A percentile compares a stretch with the other conserved stretches of the same genome.
Conservation (phyloP, 306 rosid species). For the Corylus heterophylla region DNA sequence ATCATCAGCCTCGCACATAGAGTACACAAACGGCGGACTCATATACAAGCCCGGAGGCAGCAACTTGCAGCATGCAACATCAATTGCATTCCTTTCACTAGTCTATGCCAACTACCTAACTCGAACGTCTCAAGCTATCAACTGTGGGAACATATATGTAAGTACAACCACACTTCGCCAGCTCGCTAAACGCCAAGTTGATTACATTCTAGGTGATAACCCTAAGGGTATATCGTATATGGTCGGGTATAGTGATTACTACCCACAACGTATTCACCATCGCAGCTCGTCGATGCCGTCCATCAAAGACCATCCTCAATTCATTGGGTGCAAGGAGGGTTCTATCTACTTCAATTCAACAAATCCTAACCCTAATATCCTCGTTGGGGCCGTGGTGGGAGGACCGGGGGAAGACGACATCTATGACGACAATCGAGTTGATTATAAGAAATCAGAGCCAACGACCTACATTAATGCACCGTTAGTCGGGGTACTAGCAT, state of each 20-base stretch:
- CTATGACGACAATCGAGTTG: constrained; percentile 70
- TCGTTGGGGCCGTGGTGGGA: constrained; percentile 85
- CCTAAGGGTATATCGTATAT: constrained; percentile 82
- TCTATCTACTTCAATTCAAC: constrained; percentile 70
- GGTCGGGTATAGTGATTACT: constrained; percentile 76
- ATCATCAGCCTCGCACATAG: constrained; percentile 69
- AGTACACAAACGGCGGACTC: constrained; percentile 85
- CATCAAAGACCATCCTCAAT: constrained; percentile 69
- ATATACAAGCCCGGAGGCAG: constrained; percentile 91
- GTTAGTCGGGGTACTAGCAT: constrained; percentile 80
- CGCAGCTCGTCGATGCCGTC: constrained; percentile 87
- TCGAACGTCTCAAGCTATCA: constrained; percentile 56
- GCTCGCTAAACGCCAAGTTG: constrained; percentile 76
- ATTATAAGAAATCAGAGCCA: constrained; percentile 77
- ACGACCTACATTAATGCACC: constrained; percentile 97
- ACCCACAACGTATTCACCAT: constrained; percentile 78
- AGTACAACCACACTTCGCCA: constrained; percentile 61
- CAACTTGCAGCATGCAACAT: constrained; percentile 84
- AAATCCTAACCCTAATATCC: constrained; percentile 69
- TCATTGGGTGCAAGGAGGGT: constrained; percentile 79
- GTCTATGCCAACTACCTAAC: constrained; percentile 75
- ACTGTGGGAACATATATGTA: constrained; percentile 67
- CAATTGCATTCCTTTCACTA: constrained; percentile 72
- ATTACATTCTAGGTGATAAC: constrained; percentile 79
- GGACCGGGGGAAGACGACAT: constrained; percentile 81